These are phyloP conservation scores for Chlorella sorokiniana DNA, from an alignment of 139 green algal species.

Conservation along the genomic window DNA sequence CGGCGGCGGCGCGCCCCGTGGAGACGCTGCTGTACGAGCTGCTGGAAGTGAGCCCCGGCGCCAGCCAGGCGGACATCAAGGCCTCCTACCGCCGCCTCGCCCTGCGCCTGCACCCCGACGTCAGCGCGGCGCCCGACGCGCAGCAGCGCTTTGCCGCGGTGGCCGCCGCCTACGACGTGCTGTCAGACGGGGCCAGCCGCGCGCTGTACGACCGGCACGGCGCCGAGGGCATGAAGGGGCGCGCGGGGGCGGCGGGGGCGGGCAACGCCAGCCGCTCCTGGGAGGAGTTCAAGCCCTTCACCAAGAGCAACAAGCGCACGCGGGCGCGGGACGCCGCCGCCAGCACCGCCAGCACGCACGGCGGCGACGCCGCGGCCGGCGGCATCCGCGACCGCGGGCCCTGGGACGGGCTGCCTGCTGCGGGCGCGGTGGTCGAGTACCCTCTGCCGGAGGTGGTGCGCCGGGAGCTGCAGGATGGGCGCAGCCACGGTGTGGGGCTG, in stretches of 20 bases:
- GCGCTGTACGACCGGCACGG: slow-evolving; percentile 56
- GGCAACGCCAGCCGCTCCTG: slow-evolving; percentile 54
- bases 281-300: slow-evolving; percentile 69
- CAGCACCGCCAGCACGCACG: slow-evolving; percentile 6
- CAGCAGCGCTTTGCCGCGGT: slow-evolving; percentile 43
- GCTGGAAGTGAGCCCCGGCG: slow-evolving; percentile 34
- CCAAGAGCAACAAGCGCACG: slow-evolving; percentile 51
- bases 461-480: slow-evolving; percentile 51
- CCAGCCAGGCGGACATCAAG: slow-evolving; percentile 67
- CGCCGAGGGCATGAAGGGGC: slow-evolving; percentile 43
- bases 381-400: background rate
- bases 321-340: slow-evolving; percentile 41
- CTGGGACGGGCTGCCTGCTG: background rate
- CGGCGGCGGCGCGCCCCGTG: background rate
- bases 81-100: slow-evolving; percentile 83
- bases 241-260: slow-evolving; percentile 19
- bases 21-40: slow-evolving; percentile 9
- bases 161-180: slow-evolving; percentile 51
- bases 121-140: slow-evolving; percentile 45
- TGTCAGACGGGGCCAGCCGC: slow-evolving; percentile 45
- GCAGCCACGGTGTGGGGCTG: slow-evolving; percentile 52
- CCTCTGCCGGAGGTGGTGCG: slow-evolving; percentile 48
- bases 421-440: slow-evolving; percentile 62
- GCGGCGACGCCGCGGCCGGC: background rate
- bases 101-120: slow-evolving; percentile 87